Evolutionary conservation across 805 yeast genomes (phyloP).

Genomic region (Lachancea meyersii): DNA sequence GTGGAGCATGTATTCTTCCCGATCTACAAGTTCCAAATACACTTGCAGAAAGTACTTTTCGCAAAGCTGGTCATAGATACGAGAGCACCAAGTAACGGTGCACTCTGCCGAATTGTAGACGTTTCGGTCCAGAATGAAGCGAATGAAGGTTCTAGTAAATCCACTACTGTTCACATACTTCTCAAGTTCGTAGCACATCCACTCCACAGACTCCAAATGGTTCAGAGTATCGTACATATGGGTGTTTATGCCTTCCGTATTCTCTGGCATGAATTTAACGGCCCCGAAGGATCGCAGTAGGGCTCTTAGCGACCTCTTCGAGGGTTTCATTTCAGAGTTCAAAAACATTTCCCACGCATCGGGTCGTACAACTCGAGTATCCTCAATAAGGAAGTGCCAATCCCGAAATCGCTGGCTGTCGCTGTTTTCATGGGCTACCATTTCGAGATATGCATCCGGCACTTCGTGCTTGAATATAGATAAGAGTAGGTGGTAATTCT

Average conservation of each 20-base stretch:
- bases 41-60: constrained; percentile 5
- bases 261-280: neutral
- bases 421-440: constrained; percentile 16
- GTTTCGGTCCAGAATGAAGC: constrained; percentile 26
- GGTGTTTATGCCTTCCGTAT: neutral
- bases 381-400: constrained; percentile 24
- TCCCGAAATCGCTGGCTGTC: constrained; percentile 22
- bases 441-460: constrained; percentile 15
- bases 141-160: constrained; percentile 15
- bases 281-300: constrained; percentile 22
- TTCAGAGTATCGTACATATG: constrained; percentile 17
- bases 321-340: neutral
- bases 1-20: constrained; percentile 21
- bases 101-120: constrained; percentile 20
- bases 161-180: constrained; percentile 9
- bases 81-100: constrained; percentile 16
- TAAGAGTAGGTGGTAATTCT: neutral
- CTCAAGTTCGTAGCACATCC: constrained; percentile 12
- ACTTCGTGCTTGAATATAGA: constrained; percentile 5
- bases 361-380: constrained; percentile 5
- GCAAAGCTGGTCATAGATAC: constrained; percentile 4
- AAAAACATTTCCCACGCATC: constrained; percentile 7
- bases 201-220: constrained; percentile 18
- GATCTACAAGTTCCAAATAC: constrained; percentile 15
- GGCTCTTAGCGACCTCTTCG: constrained; percentile 2